Evolutionary conservation across 176 grass and related monocot genomes (phyloP), one percentile per base, ranked within the genome.

Genomic region (Bolboschoenus planiculmis): DNA sequence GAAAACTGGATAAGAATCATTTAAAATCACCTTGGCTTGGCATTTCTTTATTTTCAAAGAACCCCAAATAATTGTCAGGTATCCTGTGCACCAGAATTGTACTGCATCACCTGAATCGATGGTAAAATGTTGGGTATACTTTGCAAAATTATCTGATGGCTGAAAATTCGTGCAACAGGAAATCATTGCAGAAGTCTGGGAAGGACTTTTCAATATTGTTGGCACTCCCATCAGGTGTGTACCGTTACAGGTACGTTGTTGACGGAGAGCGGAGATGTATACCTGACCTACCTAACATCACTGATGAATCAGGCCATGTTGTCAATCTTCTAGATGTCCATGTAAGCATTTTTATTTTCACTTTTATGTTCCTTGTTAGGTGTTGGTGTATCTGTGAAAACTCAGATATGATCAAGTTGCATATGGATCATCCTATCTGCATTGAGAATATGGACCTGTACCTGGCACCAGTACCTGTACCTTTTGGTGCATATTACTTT

Each of bases 261-360:
- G 96, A 99, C 90, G 96, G 96, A 73, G 87, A 99, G 68, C 81
- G 68, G 34, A 93, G 72, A 87, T 90, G 87, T 79, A 85, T 93
- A 91, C 83, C 87, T 81, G 96, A 99, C 65, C 91, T 95, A 84
- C 91, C 92, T n/a, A 95, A 73, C 79, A 88, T 93, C 56, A 91
- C 82, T 77, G 91, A 99, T 50, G 91, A 89, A 35, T 90, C 70
- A 73, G 96, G 96, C 40, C 86, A 95, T 9, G 82, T 71, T 36
- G 87, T 88, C 68, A 99, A 99, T 90, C 89, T 99, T 88, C 91
- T 99, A 81, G 96, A 99, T 85, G 92, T 95, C 81, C 90, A 93
- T 86, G 96, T 99, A 86, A 91, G 96, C 88, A 82, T 84, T 80
- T 39, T 68, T 30, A 80, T 40, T 42, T 80, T 50, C 27, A 18